Conservation (phyloP, 169 alveolate genomes). For the Eimeria tenella region DNA sequence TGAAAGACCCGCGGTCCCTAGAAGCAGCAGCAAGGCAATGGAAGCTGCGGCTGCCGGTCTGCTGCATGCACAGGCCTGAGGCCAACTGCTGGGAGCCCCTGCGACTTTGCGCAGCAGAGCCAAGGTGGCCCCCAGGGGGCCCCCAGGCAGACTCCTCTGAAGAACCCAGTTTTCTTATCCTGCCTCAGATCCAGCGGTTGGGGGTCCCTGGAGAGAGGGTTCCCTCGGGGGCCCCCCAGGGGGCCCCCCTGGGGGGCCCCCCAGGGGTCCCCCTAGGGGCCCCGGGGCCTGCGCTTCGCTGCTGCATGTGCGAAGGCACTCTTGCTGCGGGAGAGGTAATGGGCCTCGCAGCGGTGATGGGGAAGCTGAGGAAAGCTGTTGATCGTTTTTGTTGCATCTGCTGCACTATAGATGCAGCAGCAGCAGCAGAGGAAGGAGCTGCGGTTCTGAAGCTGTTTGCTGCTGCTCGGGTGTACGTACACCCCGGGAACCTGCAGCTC, state of each 20-base stretch:
- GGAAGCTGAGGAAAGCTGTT: neutral
- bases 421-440: neutral
- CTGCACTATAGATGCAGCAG: neutral
- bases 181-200: neutral
- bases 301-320: slow-evolving; percentile 25
- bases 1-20: neutral
- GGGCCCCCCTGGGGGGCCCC: neutral
- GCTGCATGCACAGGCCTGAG: neutral
- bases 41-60: slow-evolving; percentile 59
- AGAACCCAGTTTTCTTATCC: neutral
- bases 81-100: slow-evolving; percentile 24
- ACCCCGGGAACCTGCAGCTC: slow-evolving; percentile 43
- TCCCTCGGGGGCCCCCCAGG: neutral
- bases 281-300: slow-evolving; percentile 6
- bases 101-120: neutral
- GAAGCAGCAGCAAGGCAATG: slow-evolving; percentile 15
- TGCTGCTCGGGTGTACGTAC: slow-evolving; percentile 20
- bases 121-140: neutral
- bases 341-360: neutral
- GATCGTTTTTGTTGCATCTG: slow-evolving; percentile 4
- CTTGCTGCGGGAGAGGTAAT: neutral
- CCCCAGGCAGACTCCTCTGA: neutral
- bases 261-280: neutral
- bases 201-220: neutral
- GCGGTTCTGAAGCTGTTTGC: slow-evolving; percentile 15